A percentile compares a stretch with the other conserved stretches of the same genome.
Conservation (phyloP, 192 early-diverging fungal species). For the Backusella psychrophila region DNA sequence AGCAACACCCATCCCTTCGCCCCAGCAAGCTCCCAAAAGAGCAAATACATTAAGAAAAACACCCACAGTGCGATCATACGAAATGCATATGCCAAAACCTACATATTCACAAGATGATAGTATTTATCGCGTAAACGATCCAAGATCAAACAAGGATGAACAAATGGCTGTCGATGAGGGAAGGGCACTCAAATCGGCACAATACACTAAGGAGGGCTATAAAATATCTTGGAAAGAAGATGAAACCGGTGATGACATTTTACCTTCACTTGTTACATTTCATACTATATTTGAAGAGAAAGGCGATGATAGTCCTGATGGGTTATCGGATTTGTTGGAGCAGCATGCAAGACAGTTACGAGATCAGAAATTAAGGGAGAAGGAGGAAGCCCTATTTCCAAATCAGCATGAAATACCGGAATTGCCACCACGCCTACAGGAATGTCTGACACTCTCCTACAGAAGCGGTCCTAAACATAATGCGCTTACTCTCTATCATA, state of each 20-base stretch:
- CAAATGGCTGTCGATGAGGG: no score
- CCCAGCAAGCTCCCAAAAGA: background rate
- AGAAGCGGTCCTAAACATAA: slow-evolving; percentile 27
- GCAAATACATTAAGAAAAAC: slow-evolving; percentile 14
- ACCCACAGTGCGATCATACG: slow-evolving; percentile 19
- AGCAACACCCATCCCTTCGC: background rate
- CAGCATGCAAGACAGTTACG: slow-evolving; percentile 22
- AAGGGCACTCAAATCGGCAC: background rate
- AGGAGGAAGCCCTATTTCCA: slow-evolving; percentile 1
- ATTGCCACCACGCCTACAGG: slow-evolving; percentile 16
- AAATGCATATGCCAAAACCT: slow-evolving; percentile 22
- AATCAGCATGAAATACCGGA: slow-evolving; percentile 1
- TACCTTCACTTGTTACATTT: slow-evolving; percentile 26
- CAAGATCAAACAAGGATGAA: background rate
- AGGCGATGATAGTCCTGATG: slow-evolving; percentile 22
- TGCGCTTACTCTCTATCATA: slow-evolving; percentile 37
- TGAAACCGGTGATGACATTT: slow-evolving; percentile 29
- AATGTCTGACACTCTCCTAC: slow-evolving; percentile 34
- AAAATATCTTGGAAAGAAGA: slow-evolving; percentile 36
- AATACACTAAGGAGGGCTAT: slow-evolving; percentile 17
- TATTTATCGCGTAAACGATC: slow-evolving; percentile 16
- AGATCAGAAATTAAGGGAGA: slow-evolving; percentile 8
- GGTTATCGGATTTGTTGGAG: slow-evolving; percentile 34
- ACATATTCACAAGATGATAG: slow-evolving; percentile 22
- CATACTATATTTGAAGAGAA: slow-evolving; percentile 37